Evolutionary conservation across 345 rosid species (phyloP).

Genomic region (Chamaenerion angustifolium): DNA sequence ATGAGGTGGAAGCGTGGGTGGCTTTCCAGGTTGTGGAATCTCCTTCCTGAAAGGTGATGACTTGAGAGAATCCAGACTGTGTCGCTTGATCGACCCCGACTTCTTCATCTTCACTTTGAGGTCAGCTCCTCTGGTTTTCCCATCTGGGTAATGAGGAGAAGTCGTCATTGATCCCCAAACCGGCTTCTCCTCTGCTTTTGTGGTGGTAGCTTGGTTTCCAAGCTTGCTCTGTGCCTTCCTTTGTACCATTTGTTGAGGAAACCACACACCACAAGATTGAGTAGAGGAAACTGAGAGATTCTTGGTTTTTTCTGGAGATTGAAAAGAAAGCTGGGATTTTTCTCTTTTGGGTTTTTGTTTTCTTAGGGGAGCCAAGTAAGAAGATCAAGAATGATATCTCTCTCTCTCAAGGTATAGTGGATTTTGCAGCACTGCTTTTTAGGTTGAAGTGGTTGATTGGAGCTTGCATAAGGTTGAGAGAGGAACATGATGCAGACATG

Average conservation of each 20-base stretch:
- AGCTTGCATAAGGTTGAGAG: constrained; percentile 19
- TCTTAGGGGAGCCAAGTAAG: constrained; percentile 9
- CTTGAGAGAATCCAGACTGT: constrained; percentile 23
- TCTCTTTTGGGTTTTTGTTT: constrained; percentile 3
- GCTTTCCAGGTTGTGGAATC: constrained; percentile 34
- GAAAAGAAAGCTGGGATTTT: constrained; percentile 1
- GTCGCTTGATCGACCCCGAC: constrained; percentile 42
- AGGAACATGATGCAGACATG: constrained; percentile 17
- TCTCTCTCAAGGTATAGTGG: neutral
- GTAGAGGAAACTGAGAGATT: constrained; percentile 2
- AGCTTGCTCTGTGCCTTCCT: constrained; percentile 41
- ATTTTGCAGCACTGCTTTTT: neutral
- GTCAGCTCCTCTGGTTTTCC: constrained; percentile 50
- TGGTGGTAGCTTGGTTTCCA: constrained; percentile 37
- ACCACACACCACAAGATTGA: constrained; percentile 8
- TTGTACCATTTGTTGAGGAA: constrained; percentile 63
- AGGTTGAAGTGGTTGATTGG: neutral
- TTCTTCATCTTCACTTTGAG: constrained; percentile 72
- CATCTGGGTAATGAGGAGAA: constrained; percentile 33
- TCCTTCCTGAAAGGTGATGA: constrained; percentile 21
- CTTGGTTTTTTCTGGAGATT: neutral
- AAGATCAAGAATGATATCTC: neutral
- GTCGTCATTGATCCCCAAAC: constrained; percentile 19
- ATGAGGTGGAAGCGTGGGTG: constrained; percentile 17
- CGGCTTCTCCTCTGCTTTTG: constrained; percentile 7